Evolutionary conservation across 441 rosid species (phyloP), one percentile per base, ranked within the genome.

Genomic region (Gossypium davidsonii): DNA sequence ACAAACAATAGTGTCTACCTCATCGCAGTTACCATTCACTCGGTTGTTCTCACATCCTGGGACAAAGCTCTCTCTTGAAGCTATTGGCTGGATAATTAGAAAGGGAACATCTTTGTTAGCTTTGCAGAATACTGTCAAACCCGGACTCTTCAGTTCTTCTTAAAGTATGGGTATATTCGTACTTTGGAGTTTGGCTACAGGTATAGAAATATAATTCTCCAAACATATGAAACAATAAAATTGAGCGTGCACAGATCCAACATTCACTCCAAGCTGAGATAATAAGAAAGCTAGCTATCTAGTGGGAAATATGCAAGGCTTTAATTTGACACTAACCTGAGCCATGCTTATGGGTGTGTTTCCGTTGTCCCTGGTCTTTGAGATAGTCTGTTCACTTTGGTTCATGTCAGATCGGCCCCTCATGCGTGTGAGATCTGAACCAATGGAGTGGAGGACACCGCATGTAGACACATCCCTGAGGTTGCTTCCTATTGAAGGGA

Each of bases 381-480:
- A 85, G 73, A 79, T 77, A 26, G 87, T 84, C 79, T 88, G 94
- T 62, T 85, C 93, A 70, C 88, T 84, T 74, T 79, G 88, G 75
- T 83, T 85, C 49, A 77, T 70, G 55, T 82, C 88, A 17, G 95
- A 89, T 82, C 81, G 75, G 46, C 85, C 82, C 85, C 73, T 91
- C 74, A 80, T 95, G 79, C 97, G 98, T 37, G 99, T 91, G 59
- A 90, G 84, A 78, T 93, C 98, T 58, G 99, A 95, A 60, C 98
- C 99, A 61, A 95, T 77, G 0, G 98, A 93, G 79, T 88, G 98
- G 73, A 95, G 87, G 56, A 51, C 88, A 42, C 98, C 98, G 49
- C 89, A 91, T 3, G 98, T 94, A 12, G 98, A 92, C 82, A 74
- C 77, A 82, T 94, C 92, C 42, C 74, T 79, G 14, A 37, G 75